Base-by-base conservation (phyloP, 306 rosid genomes). In the Hylodesmum podocarpum region DNA sequence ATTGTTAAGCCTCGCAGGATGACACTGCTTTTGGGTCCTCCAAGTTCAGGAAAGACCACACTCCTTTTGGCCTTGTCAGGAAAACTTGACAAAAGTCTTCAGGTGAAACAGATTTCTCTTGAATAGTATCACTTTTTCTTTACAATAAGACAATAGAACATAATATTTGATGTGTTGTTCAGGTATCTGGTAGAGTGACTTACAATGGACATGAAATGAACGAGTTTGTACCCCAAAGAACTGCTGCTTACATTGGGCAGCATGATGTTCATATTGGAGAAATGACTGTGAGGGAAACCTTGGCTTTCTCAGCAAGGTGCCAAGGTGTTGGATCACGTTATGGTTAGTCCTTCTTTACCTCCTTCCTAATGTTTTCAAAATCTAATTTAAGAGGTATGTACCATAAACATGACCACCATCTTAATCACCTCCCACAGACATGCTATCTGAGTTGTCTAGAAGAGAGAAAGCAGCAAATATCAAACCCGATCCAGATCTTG, bases 281-380 rank as follows among this genome's bases (percentile, higher is more conserved):
- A 74, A 87, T 94, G 98, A 94, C 98, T 21, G 98, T 94, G 34
- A 91, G 97, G 68, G 96, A 94, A 82, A 90, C 98, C 43, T 83
- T 94, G 70, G 98, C 93, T 70, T 94, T 91, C 73, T 89, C 98
- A 1, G 96, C 96, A n/a, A 86, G 93, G 15, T 88, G 89, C 72
- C 90, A 91, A 46, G 98, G 98, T 3, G 96, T 94, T 12, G 98
- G 98, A 68, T 58, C 91, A 0, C 93, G 96, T 79, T 88, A 89
- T 67, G 88, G 89, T 85, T 58, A 70, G 86, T 75, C 12, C 10
- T 50, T 21, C 62, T 59, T 24, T 9, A 43, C 29, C 12, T 65
- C 36, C 41, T 37, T 19, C 19, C 31, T 49, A 77, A 8, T n/a
- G 3, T 25, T 54, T 73, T 7, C 54, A 67, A 31, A 22, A 43